These are phyloP conservation scores for Linderniella brevidens DNA, from an alignment of 257 asterid species.

Conservation along the genomic window DNA sequence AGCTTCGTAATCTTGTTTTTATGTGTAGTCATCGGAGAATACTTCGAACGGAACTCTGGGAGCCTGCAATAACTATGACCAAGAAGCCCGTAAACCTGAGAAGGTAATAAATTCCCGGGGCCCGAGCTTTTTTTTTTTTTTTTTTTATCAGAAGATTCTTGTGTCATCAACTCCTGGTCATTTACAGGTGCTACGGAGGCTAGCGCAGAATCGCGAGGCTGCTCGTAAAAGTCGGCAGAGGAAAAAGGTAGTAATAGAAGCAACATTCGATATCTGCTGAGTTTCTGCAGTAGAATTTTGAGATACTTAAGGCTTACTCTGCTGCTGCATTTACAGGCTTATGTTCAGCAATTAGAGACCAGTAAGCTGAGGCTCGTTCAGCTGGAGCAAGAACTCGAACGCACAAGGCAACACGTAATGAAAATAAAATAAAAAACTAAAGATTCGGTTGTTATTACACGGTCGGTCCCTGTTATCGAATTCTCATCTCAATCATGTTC, in stretches of 20 bases:
- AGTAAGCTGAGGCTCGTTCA: slow-evolving; percentile 58
- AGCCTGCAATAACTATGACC: too few relatives aligned
- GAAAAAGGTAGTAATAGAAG: slow-evolving; percentile 49
- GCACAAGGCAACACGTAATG: slow-evolving; percentile 52
- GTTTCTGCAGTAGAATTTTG: neutral
- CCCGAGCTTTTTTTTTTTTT: too few relatives aligned
- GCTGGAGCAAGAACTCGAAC: slow-evolving; percentile 76
- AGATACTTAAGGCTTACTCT: neutral
- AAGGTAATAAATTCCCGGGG: too few relatives aligned
- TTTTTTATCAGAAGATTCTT: neutral
- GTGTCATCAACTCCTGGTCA: neutral
- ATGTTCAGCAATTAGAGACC: slow-evolving; percentile 84
- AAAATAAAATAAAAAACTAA: neutral
- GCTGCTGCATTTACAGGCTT: slow-evolving; percentile 39
- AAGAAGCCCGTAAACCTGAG: too few relatives aligned
- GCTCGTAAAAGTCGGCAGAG: slow-evolving; percentile 87
- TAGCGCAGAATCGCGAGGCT: slow-evolving; percentile 96
- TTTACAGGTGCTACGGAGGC: slow-evolving; percentile 63
- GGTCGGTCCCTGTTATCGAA: slow-evolving; percentile 3
- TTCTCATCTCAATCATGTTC: neutral
- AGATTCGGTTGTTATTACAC: neutral
- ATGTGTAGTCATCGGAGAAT: too few relatives aligned
- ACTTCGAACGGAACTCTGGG: too few relatives aligned
- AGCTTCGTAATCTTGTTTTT: too few relatives aligned
- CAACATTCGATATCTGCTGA: slow-evolving; percentile 18